A percentile compares a stretch with the other conserved stretches of the same genome.
These are phyloP conservation scores for Naganishia friedmannii DNA, from an alignment of 768 basidiomycete genomes.

Conservation along the genomic window DNA sequence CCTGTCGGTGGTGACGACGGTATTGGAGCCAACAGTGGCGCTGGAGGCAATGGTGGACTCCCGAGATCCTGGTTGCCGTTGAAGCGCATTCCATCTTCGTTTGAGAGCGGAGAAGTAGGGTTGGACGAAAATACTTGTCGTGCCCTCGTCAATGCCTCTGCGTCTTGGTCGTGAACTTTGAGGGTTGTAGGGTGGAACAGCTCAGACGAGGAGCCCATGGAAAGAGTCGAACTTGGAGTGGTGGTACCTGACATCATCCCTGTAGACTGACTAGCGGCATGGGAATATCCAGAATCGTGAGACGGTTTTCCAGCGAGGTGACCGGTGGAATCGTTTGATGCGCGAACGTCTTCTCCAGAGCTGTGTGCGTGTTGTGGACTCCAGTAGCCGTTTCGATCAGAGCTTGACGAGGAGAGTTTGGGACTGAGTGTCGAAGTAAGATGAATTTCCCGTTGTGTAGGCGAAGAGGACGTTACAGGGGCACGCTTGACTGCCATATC, in stretches of 20 bases:
- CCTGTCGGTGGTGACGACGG: conserved; percentile 8
- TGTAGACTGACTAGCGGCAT: background rate
- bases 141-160: conserved; percentile 20
- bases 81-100: background rate
- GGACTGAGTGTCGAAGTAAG: background rate
- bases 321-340: background rate
- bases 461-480: background rate
- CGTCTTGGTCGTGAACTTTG: conserved; percentile 17
- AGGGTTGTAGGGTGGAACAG: conserved; percentile 23
- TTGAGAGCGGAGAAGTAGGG: background rate
- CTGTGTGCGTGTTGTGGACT: background rate
- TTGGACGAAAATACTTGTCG: background rate
- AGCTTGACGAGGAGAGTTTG: background rate
- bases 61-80: background rate
- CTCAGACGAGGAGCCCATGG: conserved; percentile 17
- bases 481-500: background rate
- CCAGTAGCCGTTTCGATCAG: background rate
- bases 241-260: background rate
- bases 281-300: conserved; percentile 3
- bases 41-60: background rate
- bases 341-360: background rate
- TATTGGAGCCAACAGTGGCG: background rate
- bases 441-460: background rate
- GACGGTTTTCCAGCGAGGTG: background rate
- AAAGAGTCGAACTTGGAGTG: background rate